These are phyloP conservation scores for Dendryphion nanum DNA, from an alignment of 2,329 filamentous ascomycete species.

Conservation along the genomic window DNA sequence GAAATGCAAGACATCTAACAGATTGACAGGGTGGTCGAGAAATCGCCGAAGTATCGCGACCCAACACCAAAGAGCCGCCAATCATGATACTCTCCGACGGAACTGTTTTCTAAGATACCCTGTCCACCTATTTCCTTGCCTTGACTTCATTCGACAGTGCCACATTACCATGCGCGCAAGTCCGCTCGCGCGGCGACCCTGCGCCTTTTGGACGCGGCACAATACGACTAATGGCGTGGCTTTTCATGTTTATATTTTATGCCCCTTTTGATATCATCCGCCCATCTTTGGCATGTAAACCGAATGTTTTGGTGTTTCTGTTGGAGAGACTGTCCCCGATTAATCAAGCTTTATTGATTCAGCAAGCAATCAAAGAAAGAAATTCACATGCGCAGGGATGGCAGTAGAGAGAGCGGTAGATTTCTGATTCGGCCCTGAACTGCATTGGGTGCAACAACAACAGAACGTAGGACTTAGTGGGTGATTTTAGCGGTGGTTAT, in stretches of 20 bases:
- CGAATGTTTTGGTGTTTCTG: no score
- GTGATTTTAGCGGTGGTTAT: no score
- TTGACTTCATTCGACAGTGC: constrained; percentile 10
- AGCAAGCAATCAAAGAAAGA: no score
- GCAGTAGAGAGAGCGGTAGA: no score
- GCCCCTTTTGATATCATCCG: constrained; percentile 13
- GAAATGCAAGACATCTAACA: no score
- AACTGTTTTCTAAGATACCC: constrained; percentile 77
- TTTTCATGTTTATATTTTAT: constrained; percentile 15
- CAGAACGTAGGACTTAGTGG: no score
- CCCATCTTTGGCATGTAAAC: constrained; percentile 1
- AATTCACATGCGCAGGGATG: no score
- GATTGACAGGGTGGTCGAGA: constrained; percentile 88
- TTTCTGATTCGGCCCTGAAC: no score
- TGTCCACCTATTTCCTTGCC: constrained; percentile 19
- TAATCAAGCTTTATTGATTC: no score
- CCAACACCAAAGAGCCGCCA: constrained; percentile 93
- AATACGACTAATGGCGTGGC: neutral
- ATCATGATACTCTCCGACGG: constrained; percentile 96
- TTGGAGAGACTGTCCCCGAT: no score
- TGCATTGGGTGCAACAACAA: no score
- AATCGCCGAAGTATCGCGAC: constrained; percentile 90
- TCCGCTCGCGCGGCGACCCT: neutral
- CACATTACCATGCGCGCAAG: neutral
- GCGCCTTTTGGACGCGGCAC: neutral